Base-by-base conservation (phyloP, 2,329 filamentous ascomycete genomes). In the Chaetomium sp. region DNA sequence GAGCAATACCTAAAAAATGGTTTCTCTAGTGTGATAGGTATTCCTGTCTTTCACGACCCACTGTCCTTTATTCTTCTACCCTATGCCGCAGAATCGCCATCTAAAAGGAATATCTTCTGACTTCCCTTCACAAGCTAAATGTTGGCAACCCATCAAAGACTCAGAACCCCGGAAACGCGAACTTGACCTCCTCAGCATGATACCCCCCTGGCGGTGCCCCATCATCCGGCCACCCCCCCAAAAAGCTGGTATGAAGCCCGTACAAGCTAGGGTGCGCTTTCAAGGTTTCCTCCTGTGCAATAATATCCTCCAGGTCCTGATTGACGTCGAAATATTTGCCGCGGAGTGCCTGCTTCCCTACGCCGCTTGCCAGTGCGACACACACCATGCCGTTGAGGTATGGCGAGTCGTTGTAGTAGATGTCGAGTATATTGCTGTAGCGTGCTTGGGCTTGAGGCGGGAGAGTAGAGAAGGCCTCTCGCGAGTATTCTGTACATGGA, bases 361-460 rank as follows among this genome's bases (percentile, higher is more conserved):
- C 6, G 0, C 66, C 67, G 14, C 62, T 64, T 2, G 67, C 67
- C 37, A 69, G 57, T 37, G 67, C 67, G 2, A 69, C 66, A 44
- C 66, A 69, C 8, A 63, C 55, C 67, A 69, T 69, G 34, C 66
- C 66, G 59, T 68, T 67, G n/a, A 69, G 62, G 54, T 69, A 63
- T 1, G 65, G 65, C 19, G 67, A 68, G 52, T 69, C 67, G 53
- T 66, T 65, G 61, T 69, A 27, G 19, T 27, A 69, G 10, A 60
- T 52, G 47, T 68, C 61, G 4, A 68, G 60, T 37, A 59, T 52
- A 36, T 60, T 58, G 33, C 58, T 35, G 45, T 64, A 66, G 27
- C 50, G 46, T 9, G 47, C 40, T 1, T 49, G 55, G 1, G 56
- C 60, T n/a, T 57, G 36, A 0, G 44, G 44, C 3, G 66, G 66